Evolutionary conservation across 148 eudicot genomes (phyloP), one percentile per base, ranked within the genome.

Genomic region (Vaccinium darrowii): DNA sequence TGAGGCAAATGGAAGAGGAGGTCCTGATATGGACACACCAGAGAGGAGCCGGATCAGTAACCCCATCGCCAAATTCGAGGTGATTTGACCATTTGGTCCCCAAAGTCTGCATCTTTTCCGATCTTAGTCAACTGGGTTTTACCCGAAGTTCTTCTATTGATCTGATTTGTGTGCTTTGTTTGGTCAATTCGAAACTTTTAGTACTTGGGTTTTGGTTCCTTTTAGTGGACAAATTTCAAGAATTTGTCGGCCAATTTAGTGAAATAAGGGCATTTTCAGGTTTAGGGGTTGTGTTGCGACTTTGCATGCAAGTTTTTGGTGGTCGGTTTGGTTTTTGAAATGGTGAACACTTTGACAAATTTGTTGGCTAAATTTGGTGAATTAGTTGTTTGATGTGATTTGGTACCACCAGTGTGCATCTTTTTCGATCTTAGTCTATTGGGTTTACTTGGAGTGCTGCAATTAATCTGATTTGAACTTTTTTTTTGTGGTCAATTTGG

Each of bases 21-120:
- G 74, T 74, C 80, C 85, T 74, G 79, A 21, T n/a, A 83, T 83
- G 80, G 85, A 83, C 85, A 83, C 85, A n/a, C 85, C 85, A 53
- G 80, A 73, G 50, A 63, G 85, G 79, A 83, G 74, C 36, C 67
- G 57, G 80, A 74, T 83, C 79, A 56, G 80, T 51, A 14, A 79
- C 13, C 65, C 85, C 3, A 9, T 56, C 79, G 56, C 85, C 3
- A 21, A 83, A 56, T 83, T 83, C 79, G 85, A 83, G 85, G 85
- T 83, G 71, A 73, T 83, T 83, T 67, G 73, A 25, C 36, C 73
- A 25, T 27, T 30, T 83, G 71, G 54, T 73, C 53, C 85, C 79
- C 5, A 30, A 83, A 58, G 6, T 5, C 14, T 7, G 11, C 19
- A 36, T 15, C 73, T 62, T 81, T 81, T 47, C 82, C 12, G 30